Evolutionary conservation across 2,329 filamentous ascomycete genomes (phyloP).

Genomic region (Venturia pyrina): DNA sequence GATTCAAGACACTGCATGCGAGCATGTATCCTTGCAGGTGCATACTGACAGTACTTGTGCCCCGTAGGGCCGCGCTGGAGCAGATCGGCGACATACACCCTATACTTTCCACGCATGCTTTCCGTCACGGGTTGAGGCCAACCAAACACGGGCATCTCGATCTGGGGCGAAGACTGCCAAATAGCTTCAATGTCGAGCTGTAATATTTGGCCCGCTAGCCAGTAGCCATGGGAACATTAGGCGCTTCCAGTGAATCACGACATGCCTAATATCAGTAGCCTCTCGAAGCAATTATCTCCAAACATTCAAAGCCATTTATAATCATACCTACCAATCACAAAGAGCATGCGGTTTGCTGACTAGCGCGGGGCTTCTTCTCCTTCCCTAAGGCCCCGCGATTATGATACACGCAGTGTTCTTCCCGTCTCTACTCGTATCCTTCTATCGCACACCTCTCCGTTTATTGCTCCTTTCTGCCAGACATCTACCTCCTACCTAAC

Average conservation of each 20-base stretch:
- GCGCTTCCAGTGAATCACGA: background rate
- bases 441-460: background rate
- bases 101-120: background rate
- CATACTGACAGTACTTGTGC: background rate
- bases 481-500: background rate
- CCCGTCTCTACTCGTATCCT: background rate
- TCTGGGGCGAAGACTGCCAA: too few species aligned
- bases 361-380: conserved; percentile 3
- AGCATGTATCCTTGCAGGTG: background rate
- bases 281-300: background rate
- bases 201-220: background rate
- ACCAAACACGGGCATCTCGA: background rate
- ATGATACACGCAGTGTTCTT: too few species aligned
- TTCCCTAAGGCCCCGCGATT: conserved; percentile 3
- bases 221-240: background rate
- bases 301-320: background rate
- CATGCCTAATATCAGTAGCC: background rate
- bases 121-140: conserved; percentile 5
- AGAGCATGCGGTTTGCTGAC: background rate
- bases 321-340: conserved; percentile 4
- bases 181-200: background rate
- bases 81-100: background rate
- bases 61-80: background rate
- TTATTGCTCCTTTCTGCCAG: background rate
- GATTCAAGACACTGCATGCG: background rate